phyloP scores from a whole-genome alignment of 495 filamentous ascomycete genomes.

The Annulohypoxylon stygium region DNA sequence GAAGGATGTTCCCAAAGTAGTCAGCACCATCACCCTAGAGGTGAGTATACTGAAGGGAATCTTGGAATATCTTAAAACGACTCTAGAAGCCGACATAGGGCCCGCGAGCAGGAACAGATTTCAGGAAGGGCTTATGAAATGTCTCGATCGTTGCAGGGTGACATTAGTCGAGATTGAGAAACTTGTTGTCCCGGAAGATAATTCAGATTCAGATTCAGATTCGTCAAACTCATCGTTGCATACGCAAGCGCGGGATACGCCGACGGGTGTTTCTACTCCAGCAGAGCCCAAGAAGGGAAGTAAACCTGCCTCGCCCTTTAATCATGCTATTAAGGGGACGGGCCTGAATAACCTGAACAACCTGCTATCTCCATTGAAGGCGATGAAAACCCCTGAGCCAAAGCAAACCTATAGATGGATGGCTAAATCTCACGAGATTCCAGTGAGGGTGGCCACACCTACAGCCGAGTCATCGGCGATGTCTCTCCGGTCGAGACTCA shows the following conservation, averaged over 20 bases:
- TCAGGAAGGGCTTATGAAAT: conserved; percentile 1
- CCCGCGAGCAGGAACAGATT: conserved; percentile 1
- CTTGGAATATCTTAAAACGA: conserved; percentile 23
- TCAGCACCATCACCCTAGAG: conserved; percentile 20
- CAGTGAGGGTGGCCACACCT: background rate
- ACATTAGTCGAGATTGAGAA: conserved; percentile 20
- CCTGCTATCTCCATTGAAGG: background rate
- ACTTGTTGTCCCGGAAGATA: conserved; percentile 16
- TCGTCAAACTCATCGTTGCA: background rate
- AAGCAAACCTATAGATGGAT: background rate
- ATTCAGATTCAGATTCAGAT: background rate
- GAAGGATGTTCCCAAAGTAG: conserved; percentile 28
- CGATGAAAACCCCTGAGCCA: background rate
- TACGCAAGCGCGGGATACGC: background rate
- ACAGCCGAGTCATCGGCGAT: conserved; percentile 6
- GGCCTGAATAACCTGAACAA: background rate
- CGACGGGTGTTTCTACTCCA: too few species aligned
- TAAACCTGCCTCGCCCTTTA: background rate
- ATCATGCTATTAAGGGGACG: background rate
- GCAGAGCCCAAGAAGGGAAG: background rate
- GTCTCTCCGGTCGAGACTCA: conserved; percentile 14
- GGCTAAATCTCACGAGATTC: background rate
- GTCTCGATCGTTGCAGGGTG: conserved; percentile 11
- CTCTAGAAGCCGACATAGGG: background rate
- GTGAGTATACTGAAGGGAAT: conserved; percentile 22